phyloP scores from a whole-genome alignment of 108 stramenopile genomes.

The Schizochytrium sp. region DNA sequence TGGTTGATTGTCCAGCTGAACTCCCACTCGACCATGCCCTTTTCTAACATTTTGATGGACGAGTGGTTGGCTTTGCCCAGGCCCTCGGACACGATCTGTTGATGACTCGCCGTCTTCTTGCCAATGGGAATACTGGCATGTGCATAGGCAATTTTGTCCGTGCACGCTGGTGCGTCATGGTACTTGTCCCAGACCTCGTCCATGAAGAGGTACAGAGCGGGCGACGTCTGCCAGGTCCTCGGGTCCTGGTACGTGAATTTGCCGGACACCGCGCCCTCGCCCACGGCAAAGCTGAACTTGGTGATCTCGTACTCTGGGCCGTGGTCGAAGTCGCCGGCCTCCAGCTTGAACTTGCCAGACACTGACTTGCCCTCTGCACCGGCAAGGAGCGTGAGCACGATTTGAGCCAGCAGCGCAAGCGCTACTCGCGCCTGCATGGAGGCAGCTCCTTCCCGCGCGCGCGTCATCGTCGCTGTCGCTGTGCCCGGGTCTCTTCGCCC shows the following conservation, averaged over 20 bases:
- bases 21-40: conserved; percentile 12
- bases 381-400: neutral
- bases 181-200: conserved; percentile 14
- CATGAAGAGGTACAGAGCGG: conserved; percentile 4
- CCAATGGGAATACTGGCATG: neutral
- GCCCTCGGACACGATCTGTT: neutral
- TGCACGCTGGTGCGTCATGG: neutral
- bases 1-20: neutral
- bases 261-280: neutral
- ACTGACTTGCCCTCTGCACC: neutral
- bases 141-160: neutral
- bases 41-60: neutral
- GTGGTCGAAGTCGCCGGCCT: conserved; percentile 15
- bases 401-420: neutral
- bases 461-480: too few species aligned
- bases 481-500: too few species aligned
- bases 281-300: conserved; percentile 1
- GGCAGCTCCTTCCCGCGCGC: too few species aligned
- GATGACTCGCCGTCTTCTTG: neutral
- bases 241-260: neutral
- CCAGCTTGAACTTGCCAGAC: neutral
- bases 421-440: too few species aligned
- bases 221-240: neutral
- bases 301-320: conserved; percentile 16
- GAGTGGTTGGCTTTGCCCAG: neutral